Conservation (phyloP, 208 protist genomes). For the Trypanosoma avium region DNA sequence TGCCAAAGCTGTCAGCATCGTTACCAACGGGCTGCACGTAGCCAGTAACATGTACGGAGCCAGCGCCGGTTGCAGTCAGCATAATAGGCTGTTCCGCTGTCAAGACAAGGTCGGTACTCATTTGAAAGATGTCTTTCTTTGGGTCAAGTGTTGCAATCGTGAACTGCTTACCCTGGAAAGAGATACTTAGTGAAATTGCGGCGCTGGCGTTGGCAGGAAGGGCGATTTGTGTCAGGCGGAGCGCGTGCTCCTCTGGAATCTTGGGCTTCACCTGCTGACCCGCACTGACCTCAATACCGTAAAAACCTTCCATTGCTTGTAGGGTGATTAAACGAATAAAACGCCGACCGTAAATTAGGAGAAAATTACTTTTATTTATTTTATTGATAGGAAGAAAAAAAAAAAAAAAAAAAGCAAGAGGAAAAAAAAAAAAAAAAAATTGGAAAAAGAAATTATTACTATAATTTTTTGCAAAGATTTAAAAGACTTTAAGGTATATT, state of each 20-base stretch:
- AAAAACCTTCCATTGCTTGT: constrained; percentile 84
- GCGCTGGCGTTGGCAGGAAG: constrained; percentile 77
- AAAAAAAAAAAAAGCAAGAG: background rate
- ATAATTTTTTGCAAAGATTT: too few species aligned
- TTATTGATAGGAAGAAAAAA: constrained; percentile 7
- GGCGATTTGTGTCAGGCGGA: constrained; percentile 87
- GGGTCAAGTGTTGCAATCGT: constrained; percentile 88
- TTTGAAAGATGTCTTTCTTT: constrained; percentile 78
- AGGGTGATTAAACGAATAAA: too few species aligned
- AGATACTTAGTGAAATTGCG: constrained; percentile 69
- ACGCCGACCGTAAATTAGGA: background rate
- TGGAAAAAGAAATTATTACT: too few species aligned
- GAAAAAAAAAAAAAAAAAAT: background rate
- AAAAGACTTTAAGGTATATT: too few species aligned
- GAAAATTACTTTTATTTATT: background rate
- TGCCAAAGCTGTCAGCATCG: constrained; percentile 51
- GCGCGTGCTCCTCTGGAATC: constrained; percentile 79
- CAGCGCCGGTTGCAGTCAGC: constrained; percentile 71
- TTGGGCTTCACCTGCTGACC: constrained; percentile 82
- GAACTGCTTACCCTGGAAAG: constrained; percentile 87
- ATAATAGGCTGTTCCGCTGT: constrained; percentile 74
- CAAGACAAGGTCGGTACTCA: constrained; percentile 86
- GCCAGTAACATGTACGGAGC: constrained; percentile 78
- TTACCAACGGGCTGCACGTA: constrained; percentile 85
- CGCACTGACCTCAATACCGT: constrained; percentile 66